Evolutionary conservation across 2,329 filamentous ascomycete species (phyloP).

Genomic region (Teratosphaeria destructans): DNA sequence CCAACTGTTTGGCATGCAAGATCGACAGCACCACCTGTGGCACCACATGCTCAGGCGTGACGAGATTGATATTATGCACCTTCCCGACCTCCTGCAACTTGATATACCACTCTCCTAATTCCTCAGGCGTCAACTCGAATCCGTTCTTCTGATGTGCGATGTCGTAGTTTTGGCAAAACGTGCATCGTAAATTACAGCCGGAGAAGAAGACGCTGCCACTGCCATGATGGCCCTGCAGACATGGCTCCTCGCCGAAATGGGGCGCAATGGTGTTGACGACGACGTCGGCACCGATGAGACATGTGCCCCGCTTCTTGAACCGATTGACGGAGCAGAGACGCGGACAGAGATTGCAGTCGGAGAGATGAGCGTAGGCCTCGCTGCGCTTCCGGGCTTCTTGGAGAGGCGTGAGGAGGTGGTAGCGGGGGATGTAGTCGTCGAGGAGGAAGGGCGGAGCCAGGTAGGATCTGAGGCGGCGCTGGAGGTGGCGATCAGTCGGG

Average conservation of each 20-base stretch:
- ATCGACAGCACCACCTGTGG: conserved; percentile 72
- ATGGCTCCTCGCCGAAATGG: conserved; percentile 77
- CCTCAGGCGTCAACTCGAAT: conserved; percentile 66
- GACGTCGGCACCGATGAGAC: conserved; percentile 62
- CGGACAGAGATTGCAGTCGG: conserved; percentile 73
- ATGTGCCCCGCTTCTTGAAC: conserved; percentile 68
- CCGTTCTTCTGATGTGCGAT: conserved; percentile 75
- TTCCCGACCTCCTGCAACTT: conserved; percentile 73
- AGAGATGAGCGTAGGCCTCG: conserved; percentile 61
- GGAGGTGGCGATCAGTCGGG: neutral
- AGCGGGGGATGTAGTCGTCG: conserved; percentile 62
- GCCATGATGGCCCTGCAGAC: conserved; percentile 71
- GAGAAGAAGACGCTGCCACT: conserved; percentile 75
- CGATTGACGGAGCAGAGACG: conserved; percentile 68
- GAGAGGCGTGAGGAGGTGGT: conserved; percentile 55
- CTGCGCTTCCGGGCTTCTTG: conserved; percentile 66
- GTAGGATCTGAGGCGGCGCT: conserved; percentile 10
- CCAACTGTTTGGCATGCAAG: conserved; percentile 59
- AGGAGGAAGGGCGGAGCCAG: conserved; percentile 58
- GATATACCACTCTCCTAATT: conserved; percentile 71
- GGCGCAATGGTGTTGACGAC: conserved; percentile 79
- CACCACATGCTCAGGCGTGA: conserved; percentile 79
- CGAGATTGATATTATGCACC: conserved; percentile 83
- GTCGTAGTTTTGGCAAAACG: conserved; percentile 72
- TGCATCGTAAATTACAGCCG: conserved; percentile 64